A percentile compares a stretch with the other conserved stretches of the same genome.
Conservation (phyloP, 78 protist genomes). For the Cavenderia fasciculata region DNA sequence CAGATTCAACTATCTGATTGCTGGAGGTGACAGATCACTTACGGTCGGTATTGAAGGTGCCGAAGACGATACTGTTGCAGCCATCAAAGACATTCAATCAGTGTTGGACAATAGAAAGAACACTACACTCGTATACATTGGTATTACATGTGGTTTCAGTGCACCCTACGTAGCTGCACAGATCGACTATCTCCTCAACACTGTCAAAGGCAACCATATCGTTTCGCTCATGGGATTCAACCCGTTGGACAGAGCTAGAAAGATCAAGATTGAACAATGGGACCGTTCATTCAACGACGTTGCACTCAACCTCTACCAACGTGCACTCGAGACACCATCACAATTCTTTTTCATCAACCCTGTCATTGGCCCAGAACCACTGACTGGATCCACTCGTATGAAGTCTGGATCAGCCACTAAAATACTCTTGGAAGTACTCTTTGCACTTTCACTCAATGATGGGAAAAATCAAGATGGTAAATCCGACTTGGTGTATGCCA, state of each 20-base stretch:
- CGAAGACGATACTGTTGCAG: conserved; percentile 79
- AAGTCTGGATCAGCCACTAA: conserved; percentile 89
- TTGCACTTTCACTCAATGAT: background rate
- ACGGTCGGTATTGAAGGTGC: conserved; percentile 84
- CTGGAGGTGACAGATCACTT: conserved; percentile 91
- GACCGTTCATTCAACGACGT: conserved; percentile 55
- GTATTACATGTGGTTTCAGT: conserved; percentile 93
- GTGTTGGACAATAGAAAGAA: background rate
- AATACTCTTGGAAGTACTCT: conserved; percentile 60
- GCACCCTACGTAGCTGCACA: conserved; percentile 93
- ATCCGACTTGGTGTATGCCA: background rate
- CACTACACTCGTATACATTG: conserved; percentile 59
- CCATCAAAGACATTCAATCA: conserved; percentile 9
- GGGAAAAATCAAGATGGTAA: background rate
- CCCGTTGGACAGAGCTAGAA: conserved; percentile 83
- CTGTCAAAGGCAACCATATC: background rate
- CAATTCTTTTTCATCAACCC: conserved; percentile 81
- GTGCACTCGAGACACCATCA: background rate
- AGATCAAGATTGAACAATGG: conserved; percentile 75
- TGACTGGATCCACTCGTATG: conserved; percentile 94
- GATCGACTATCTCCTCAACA: conserved; percentile 22
- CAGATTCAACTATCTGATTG: conserved; percentile 76
- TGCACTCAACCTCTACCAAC: background rate
- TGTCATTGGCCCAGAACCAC: conserved; percentile 90
- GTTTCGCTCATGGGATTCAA: conserved; percentile 88